phyloP scores from a whole-genome alignment of 2,329 filamentous ascomycete genomes.

The Fusarium tricinctum region DNA sequence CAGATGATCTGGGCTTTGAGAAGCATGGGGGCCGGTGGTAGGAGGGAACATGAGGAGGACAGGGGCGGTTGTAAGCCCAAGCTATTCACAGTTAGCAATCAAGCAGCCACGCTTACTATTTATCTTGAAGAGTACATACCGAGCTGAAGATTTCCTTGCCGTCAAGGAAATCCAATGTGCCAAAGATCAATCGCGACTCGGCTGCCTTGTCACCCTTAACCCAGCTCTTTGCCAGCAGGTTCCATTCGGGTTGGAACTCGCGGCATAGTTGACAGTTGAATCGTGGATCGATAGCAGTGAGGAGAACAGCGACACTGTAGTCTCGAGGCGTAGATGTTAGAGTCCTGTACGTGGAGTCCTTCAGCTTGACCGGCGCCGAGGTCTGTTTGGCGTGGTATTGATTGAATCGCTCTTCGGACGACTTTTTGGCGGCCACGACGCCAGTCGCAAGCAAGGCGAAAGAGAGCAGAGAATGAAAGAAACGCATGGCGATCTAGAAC shows the following conservation, averaged over 20 bases:
- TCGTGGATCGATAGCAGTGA: slow-evolving; percentile 87
- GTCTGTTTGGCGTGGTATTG: slow-evolving; percentile 77
- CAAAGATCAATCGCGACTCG: slow-evolving; percentile 81
- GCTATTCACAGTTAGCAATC: slow-evolving; percentile 63
- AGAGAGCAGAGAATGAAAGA: slow-evolving; percentile 73
- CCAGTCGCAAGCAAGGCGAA: slow-evolving; percentile 73
- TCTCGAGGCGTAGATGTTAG: slow-evolving; percentile 84
- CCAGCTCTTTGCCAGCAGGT: slow-evolving; percentile 89
- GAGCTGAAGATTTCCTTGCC: slow-evolving; percentile 89
- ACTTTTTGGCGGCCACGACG: slow-evolving; percentile 74
- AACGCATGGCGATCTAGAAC: slow-evolving; percentile 71
- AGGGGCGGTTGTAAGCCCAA: slow-evolving; percentile 93
- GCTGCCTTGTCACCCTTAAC: slow-evolving; percentile 82
- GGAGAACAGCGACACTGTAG: slow-evolving; percentile 83
- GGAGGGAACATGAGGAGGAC: slow-evolving; percentile 90
- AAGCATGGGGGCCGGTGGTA: slow-evolving; percentile 84
- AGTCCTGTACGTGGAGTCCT: slow-evolving; percentile 80
- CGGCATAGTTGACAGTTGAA: slow-evolving; percentile 89
- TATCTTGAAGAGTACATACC: slow-evolving; percentile 61
- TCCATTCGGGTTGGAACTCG: slow-evolving; percentile 96
- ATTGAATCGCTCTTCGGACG: slow-evolving; percentile 75
- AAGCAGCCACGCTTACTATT: not conserved
- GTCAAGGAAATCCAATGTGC: slow-evolving; percentile 87
- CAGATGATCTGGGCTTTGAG: slow-evolving; percentile 74
- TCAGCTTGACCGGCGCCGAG: slow-evolving; percentile 79